Conservation (phyloP, 2,329 filamentous ascomycete genomes). For the Aspergillus calidoustus region DNA sequence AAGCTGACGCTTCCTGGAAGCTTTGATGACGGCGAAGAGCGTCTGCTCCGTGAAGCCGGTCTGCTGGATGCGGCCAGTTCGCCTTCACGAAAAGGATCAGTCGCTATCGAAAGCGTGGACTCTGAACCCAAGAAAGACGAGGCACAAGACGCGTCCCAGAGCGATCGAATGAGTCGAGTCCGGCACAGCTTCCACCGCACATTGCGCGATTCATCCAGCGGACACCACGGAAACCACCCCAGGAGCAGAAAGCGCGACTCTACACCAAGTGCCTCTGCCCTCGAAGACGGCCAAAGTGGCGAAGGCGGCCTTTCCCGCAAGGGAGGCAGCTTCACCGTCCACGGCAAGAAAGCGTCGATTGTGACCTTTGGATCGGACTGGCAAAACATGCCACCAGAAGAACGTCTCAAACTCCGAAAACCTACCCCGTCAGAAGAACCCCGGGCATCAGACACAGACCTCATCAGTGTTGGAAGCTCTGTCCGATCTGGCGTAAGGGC, state of each 20-base stretch:
- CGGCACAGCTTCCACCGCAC: constrained; percentile 89
- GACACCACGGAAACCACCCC: constrained; percentile 62
- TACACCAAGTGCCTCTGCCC: constrained; percentile 60
- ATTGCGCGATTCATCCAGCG: constrained; percentile 75
- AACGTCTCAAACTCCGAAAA: constrained; percentile 69
- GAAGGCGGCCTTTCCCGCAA: constrained; percentile 76
- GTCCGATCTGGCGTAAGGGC: constrained; percentile 15
- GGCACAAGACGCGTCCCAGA: constrained; percentile 44
- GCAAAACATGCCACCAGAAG: constrained; percentile 75
- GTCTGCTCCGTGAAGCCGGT: constrained; percentile 69
- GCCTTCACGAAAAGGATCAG: constrained; percentile 45
- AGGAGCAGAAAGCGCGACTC: constrained; percentile 79
- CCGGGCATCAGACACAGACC: constrained; percentile 37
- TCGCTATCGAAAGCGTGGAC: constrained; percentile 48
- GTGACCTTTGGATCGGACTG: constrained; percentile 96
- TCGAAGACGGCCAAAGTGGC: constrained; percentile 53
- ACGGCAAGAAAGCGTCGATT: constrained; percentile 96
- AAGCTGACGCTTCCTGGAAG: constrained; percentile 41
- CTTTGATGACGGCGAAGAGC: constrained; percentile 69
- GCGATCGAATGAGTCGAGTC: constrained; percentile 66
- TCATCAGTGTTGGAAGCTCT: constrained; percentile 34
- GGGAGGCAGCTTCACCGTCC: constrained; percentile 89
- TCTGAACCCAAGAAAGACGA: constrained; percentile 47
- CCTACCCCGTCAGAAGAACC: constrained; percentile 46
- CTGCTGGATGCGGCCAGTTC: constrained; percentile 58